Percentiles rank a stretch among this genome's conserved stretches.
These are phyloP conservation scores for Yamadazyma membranifaciens DNA, from an alignment of 1,139 yeast species.

Conservation along the genomic window DNA sequence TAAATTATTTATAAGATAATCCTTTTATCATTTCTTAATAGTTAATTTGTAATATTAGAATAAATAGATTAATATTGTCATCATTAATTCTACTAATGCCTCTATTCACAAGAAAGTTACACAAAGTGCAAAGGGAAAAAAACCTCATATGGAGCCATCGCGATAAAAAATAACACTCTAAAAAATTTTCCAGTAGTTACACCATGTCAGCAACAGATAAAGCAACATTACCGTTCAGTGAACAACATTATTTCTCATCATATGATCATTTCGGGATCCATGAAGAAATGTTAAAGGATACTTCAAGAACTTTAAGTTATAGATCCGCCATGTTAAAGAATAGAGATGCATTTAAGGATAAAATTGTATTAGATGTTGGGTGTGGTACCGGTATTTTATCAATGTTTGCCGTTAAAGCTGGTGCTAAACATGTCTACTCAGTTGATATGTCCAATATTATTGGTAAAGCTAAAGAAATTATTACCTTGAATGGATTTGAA, in stretches of 20 bases:
- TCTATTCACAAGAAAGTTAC: too few species aligned
- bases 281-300: constrained; percentile 97
- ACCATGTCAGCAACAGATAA: constrained; percentile 52
- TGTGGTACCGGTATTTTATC: constrained; percentile 98
- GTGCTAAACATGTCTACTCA: constrained; percentile 95
- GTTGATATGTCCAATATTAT: constrained; percentile 97
- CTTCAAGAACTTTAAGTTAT: constrained; percentile 88
- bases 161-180: too few species aligned
- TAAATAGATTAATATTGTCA: constrained; percentile 1
- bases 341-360: constrained; percentile 85
- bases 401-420: constrained; percentile 98
- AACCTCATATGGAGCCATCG: too few species aligned
- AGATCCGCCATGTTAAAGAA: constrained; percentile 92
- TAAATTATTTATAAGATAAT: neutral
- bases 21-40: neutral
- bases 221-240: constrained; percentile 55
- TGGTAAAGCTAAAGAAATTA: constrained; percentile 87
- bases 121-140: too few species aligned
- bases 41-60: constrained; percentile 3
- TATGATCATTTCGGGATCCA: constrained; percentile 98
- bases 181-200: neutral
- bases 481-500: constrained; percentile 76
- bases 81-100: neutral
- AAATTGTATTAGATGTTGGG: constrained; percentile 96
- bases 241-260: constrained; percentile 91